phyloP scores from a whole-genome alignment of 75 land plant species.

The Selaginella tamariscina region DNA sequence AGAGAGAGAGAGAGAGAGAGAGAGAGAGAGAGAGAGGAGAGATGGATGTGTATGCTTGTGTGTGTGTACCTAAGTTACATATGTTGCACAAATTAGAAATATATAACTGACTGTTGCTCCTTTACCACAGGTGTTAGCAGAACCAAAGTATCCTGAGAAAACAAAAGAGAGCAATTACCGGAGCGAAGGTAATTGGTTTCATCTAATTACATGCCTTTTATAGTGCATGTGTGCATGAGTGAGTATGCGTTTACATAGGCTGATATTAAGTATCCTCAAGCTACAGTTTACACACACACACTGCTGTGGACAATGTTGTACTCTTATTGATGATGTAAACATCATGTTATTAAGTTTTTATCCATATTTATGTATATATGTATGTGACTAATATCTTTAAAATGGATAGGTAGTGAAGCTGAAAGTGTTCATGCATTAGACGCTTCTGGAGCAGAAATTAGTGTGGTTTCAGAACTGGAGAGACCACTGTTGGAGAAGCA shows the following conservation, averaged over 20 bases:
- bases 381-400: neutral
- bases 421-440: neutral
- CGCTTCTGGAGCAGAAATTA: neutral
- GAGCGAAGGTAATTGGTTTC: too few relatives aligned
- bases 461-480: constrained; percentile 11
- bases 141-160: constrained; percentile 1
- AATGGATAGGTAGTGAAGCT: neutral
- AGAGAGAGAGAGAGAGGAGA: neutral
- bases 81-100: neutral
- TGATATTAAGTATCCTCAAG: too few relatives aligned
- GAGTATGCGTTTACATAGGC: too few relatives aligned
- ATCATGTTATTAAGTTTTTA: neutral
- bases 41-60: too few relatives aligned
- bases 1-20: neutral
- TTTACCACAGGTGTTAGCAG: neutral
- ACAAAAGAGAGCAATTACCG: constrained; percentile 1
- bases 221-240: too few relatives aligned
- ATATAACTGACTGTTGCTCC: constrained; percentile 7
- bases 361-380: too few relatives aligned
- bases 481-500: constrained; percentile 18
- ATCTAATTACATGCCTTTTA: too few relatives aligned
- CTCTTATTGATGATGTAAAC: too few relatives aligned
- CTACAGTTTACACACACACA: too few relatives aligned
- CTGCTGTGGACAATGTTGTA: too few relatives aligned
- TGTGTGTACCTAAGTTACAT: constrained; percentile 8